Conservation (phyloP, 2,329 filamentous ascomycete genomes). For the Colletotrichum sp. region DNA sequence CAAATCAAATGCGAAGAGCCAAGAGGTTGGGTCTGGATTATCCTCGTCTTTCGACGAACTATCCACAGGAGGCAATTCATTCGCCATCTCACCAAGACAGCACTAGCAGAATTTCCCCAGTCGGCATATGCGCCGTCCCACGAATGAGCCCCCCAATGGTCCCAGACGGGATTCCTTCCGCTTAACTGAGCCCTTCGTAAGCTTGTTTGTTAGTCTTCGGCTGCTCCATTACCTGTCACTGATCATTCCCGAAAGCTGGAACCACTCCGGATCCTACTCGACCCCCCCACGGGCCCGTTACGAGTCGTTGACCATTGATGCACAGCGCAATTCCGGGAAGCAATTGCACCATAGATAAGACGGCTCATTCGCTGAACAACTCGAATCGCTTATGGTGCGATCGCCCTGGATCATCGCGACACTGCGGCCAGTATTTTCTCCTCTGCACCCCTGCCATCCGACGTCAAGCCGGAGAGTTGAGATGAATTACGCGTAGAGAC, state of each 20-base stretch:
- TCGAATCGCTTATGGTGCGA: slow-evolving; percentile 5
- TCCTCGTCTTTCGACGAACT: neutral
- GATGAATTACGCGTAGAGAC: neutral
- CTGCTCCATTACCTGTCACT: neutral
- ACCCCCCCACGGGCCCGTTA: neutral
- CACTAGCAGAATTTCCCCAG: neutral
- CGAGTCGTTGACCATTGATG: neutral
- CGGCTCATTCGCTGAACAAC: neutral
- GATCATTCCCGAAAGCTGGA: neutral
- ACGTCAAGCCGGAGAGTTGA: neutral
- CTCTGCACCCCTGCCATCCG: neutral
- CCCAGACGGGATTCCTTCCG: slow-evolving; percentile 1
- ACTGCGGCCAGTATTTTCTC: neutral
- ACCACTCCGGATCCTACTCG: slow-evolving; percentile 7
- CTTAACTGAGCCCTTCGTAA: neutral
- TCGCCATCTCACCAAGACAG: neutral
- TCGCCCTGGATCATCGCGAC: slow-evolving; percentile 7
- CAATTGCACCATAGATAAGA: slow-evolving; percentile 24
- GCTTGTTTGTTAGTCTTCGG: neutral
- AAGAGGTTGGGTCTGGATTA: neutral
- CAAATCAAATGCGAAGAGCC: neutral
- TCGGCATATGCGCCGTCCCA: neutral
- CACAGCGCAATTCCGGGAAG: slow-evolving; percentile 4
- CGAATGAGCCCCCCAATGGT: neutral
- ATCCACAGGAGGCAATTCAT: neutral